phyloP scores from a whole-genome alignment of 805 yeast species.

The Monosporozyma aquatica region DNA sequence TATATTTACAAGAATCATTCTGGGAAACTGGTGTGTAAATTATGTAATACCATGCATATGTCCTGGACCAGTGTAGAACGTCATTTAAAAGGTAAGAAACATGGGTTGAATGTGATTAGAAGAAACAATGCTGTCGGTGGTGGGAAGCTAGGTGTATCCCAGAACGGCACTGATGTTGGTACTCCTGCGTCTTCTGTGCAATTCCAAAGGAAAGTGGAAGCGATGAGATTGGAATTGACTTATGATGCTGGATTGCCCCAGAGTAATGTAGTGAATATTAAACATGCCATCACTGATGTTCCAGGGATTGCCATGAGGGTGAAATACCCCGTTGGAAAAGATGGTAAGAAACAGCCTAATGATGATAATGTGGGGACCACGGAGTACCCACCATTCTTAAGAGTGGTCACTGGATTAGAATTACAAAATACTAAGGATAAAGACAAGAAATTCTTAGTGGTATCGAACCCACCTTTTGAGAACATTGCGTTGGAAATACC shows the following conservation, averaged over 20 bases:
- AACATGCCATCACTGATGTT: conserved; percentile 49
- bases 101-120: conserved; percentile 60
- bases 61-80: conserved; percentile 73
- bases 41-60: conserved; percentile 76
- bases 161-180: background rate
- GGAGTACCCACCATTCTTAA: conserved; percentile 43
- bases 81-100: conserved; percentile 80
- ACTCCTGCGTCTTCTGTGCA: conserved; percentile 17
- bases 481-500: conserved; percentile 72
- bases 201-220: conserved; percentile 17
- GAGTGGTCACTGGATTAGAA: conserved; percentile 75
- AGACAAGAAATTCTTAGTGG: conserved; percentile 48
- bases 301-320: conserved; percentile 61
- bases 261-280: conserved; percentile 55
- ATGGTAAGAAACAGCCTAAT: too few relatives aligned
- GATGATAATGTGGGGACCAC: too few relatives aligned
- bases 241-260: conserved; percentile 41
- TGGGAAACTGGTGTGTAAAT: conserved; percentile 77
- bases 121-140: conserved; percentile 32
- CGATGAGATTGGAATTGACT: conserved; percentile 11
- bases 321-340: conserved; percentile 33
- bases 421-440: conserved; percentile 43
- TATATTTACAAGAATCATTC: conserved; percentile 74
- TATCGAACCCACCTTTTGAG: conserved; percentile 88
- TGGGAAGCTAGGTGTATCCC: background rate